These are phyloP conservation scores for Colletotrichum sp. DNA, from an alignment of 2,329 filamentous ascomycete genomes.

Conservation along the genomic window DNA sequence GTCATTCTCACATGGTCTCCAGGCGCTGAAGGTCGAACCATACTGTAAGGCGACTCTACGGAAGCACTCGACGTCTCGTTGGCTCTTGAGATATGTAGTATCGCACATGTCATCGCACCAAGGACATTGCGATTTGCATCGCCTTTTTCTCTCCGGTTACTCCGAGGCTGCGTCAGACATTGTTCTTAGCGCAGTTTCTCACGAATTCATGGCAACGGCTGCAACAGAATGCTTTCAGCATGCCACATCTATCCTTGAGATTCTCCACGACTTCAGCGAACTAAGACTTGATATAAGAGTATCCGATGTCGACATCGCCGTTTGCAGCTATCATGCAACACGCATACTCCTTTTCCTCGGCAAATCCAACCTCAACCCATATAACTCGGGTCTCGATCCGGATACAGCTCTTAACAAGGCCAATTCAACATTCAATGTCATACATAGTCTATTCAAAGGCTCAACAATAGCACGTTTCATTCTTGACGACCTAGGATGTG, in stretches of 20 bases:
- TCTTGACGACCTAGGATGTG: not conserved
- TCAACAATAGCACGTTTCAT: not conserved
- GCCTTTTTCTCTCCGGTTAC: conserved; percentile 43
- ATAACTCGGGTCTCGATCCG: not conserved
- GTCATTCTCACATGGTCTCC: conserved; percentile 12
- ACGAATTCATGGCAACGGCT: not conserved
- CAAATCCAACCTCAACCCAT: not conserved
- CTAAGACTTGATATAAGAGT: not conserved
- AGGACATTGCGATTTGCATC: conserved; percentile 42
- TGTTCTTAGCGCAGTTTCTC: not conserved
- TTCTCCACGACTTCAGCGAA: not conserved
- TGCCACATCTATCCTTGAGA: not conserved
- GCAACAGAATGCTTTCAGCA: not conserved
- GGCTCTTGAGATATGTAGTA: conserved; percentile 22
- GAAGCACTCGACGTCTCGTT: conserved; percentile 15
- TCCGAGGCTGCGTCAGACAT: conserved; percentile 38
- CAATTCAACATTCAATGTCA: not conserved
- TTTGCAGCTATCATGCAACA: not conserved
- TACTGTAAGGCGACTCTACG: not conserved
- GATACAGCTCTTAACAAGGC: not conserved
- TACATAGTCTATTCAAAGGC: not conserved
- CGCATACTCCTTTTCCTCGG: not conserved
- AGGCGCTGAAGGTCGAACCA: not conserved
- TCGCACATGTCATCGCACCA: conserved; percentile 9
- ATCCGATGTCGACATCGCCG: not conserved